Evolutionary conservation across 192 early-diverging fungal species (phyloP).

Genomic region (Mortierella antarctica): DNA sequence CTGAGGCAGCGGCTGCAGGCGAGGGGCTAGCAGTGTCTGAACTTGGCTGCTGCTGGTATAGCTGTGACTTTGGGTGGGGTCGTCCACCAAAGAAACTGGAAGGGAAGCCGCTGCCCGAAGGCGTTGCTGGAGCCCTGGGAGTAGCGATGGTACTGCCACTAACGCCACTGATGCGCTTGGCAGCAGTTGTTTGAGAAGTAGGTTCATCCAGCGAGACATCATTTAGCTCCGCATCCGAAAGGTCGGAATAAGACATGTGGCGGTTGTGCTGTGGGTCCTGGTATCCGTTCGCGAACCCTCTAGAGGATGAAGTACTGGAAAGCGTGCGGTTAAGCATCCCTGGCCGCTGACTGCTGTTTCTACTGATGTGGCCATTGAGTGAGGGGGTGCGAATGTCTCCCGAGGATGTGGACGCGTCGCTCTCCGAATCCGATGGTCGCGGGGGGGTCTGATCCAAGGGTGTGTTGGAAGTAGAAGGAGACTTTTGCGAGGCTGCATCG

Average conservation of each 20-base stretch:
- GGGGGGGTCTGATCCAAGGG: background rate
- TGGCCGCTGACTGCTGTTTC: background rate
- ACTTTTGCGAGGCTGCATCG: background rate
- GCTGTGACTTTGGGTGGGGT: conserved; percentile 47
- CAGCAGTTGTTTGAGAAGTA: conserved; percentile 1
- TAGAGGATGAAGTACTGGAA: conserved; percentile 19
- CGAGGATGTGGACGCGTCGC: conserved; percentile 31
- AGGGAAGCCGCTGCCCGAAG: conserved; percentile 40
- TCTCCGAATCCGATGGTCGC: conserved; percentile 20
- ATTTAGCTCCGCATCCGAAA: conserved; percentile 37
- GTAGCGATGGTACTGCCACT: conserved; percentile 12
- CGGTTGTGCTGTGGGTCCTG: conserved; percentile 2
- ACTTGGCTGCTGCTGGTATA: conserved; percentile 20
- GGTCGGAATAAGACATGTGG: conserved; percentile 22
- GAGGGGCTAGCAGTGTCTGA: conserved; percentile 1
- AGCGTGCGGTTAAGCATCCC: conserved; percentile 12
- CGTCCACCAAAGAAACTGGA: conserved; percentile 47
- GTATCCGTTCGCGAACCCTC: conserved; percentile 11
- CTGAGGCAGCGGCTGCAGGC: background rate
- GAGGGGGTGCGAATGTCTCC: conserved; percentile 4
- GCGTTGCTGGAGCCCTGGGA: conserved; percentile 7
- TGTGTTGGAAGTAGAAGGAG: background rate
- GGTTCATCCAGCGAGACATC: conserved; percentile 43
- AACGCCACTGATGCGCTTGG: conserved; percentile 6
- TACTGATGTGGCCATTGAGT: background rate